Percentiles rank a stretch among this genome's conserved stretches.
Evolutionary conservation across 202 grass and related monocot genomes (phyloP).

Genomic region (Musa balbisiana): DNA sequence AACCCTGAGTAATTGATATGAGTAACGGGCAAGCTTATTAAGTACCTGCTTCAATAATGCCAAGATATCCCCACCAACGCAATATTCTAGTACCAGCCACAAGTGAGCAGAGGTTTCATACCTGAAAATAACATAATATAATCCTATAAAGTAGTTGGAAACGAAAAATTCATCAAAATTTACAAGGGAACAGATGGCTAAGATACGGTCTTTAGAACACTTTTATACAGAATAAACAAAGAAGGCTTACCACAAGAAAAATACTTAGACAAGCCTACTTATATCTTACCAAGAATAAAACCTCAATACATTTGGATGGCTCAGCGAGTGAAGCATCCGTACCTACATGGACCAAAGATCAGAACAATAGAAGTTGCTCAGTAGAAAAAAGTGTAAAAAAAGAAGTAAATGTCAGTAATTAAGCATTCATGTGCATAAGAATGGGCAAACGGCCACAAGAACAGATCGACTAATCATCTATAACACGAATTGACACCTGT

Average conservation of each 20-base stretch:
- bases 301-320: slow-evolving; percentile 80
- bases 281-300: slow-evolving; percentile 75
- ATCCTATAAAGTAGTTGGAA: neutral
- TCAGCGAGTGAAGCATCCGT: slow-evolving; percentile 79
- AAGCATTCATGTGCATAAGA: neutral
- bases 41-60: slow-evolving; percentile 75
- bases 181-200: neutral
- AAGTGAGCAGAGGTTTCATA: slow-evolving; percentile 94
- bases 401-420: neutral
- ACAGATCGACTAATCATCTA: neutral
- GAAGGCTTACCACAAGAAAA: neutral
- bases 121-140: slow-evolving; percentile 29
- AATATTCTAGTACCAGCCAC: slow-evolving; percentile 92
- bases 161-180: neutral
- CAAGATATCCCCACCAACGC: slow-evolving; percentile 79
- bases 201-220: too few species aligned
- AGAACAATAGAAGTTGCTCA: neutral
- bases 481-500: neutral
- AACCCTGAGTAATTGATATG: neutral
- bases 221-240: neutral
- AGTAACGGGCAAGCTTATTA: neutral
- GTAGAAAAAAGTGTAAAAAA: neutral
- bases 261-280: neutral
- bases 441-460: neutral
- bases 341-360: slow-evolving; percentile 39